phyloP scores from a whole-genome alignment of 2,329 filamentous ascomycete species.

The Claviceps digitariae region DNA sequence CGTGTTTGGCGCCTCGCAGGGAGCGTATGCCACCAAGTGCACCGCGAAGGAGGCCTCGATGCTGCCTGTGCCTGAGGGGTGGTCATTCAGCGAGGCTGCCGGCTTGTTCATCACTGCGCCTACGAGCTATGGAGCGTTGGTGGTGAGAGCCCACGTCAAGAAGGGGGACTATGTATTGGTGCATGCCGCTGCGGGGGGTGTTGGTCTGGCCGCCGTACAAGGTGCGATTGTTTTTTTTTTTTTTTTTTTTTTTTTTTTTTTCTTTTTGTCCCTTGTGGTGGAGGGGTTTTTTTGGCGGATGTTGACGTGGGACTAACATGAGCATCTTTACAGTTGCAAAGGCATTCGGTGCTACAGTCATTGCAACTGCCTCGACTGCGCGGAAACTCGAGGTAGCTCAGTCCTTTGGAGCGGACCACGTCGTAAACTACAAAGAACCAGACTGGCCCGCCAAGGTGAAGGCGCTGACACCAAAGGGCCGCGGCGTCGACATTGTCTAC shows the following conservation, averaged over 20 bases:
- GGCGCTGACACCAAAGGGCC: slow-evolving; percentile 57
- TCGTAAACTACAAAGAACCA: slow-evolving; percentile 58
- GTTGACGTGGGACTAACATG: not conserved
- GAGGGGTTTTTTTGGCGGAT: not conserved
- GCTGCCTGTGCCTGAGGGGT: slow-evolving; percentile 62
- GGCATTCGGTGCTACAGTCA: slow-evolving; percentile 80
- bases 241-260: not conserved
- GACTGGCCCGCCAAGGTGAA: slow-evolving; percentile 58
- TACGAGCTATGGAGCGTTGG: slow-evolving; percentile 75
- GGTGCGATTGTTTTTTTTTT: slow-evolving; percentile 20
- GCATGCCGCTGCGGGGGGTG: slow-evolving; percentile 84
- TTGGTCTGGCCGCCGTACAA: slow-evolving; percentile 83
- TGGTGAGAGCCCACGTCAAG: slow-evolving; percentile 63
- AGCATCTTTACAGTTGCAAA: slow-evolving; percentile 53
- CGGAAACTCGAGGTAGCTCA: slow-evolving; percentile 70
- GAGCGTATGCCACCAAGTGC: slow-evolving; percentile 71
- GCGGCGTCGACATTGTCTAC: slow-evolving; percentile 82
- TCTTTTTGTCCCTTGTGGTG: too few species aligned
- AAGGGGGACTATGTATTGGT: slow-evolving; percentile 76
- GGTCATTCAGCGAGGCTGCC: slow-evolving; percentile 74
- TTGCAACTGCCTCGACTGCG: slow-evolving; percentile 73
- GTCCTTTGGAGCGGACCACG: slow-evolving; percentile 73
- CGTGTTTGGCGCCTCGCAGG: slow-evolving; percentile 79
- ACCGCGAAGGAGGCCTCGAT: slow-evolving; percentile 52
- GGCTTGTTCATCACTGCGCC: slow-evolving; percentile 87